These are phyloP conservation scores for Quercus wislizeni DNA, from an alignment of 306 rosid genomes.

Conservation along the genomic window DNA sequence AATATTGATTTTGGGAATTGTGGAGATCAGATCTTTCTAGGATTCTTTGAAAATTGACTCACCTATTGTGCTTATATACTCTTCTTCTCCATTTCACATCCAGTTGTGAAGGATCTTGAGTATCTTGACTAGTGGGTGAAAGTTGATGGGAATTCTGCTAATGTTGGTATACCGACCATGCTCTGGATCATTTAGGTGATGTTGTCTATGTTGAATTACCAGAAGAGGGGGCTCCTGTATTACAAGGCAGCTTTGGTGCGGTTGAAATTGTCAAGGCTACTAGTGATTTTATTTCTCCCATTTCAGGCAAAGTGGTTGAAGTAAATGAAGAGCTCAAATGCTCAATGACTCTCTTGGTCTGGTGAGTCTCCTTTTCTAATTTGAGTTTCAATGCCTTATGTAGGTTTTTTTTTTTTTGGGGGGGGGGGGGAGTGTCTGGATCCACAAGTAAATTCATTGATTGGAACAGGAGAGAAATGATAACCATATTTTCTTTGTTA, in stretches of 20 bases:
- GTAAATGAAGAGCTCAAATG: constrained; percentile 55
- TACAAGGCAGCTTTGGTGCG: constrained; percentile 75
- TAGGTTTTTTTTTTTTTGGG: no score
- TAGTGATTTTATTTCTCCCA: constrained; percentile 68
- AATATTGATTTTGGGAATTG: not conserved
- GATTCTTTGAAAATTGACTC: not conserved
- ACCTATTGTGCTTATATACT: not conserved
- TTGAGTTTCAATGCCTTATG: no score
- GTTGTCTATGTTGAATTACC: constrained; percentile 94
- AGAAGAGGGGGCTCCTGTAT: constrained; percentile 58
- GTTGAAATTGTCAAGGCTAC: constrained; percentile 97
- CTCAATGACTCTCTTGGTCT: constrained; percentile 77
- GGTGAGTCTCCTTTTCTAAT: not conserved
- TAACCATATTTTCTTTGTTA: no score
- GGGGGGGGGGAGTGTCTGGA: no score
- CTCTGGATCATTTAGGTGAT: constrained; percentile 95
- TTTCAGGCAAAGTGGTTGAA: constrained; percentile 75
- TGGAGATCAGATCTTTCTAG: not conserved
- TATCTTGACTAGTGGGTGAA: constrained; percentile 85
- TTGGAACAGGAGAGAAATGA: no score
- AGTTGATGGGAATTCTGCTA: constrained; percentile 77
- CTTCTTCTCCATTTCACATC: not conserved
- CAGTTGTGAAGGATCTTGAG: constrained; percentile 78
- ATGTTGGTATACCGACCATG: constrained; percentile 89
- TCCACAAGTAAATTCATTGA: no score